Evolutionary conservation across 495 filamentous ascomycete species (phyloP), one percentile per base, ranked within the genome.

Genomic region (Pseudoneurospora amorphoporcata): DNA sequence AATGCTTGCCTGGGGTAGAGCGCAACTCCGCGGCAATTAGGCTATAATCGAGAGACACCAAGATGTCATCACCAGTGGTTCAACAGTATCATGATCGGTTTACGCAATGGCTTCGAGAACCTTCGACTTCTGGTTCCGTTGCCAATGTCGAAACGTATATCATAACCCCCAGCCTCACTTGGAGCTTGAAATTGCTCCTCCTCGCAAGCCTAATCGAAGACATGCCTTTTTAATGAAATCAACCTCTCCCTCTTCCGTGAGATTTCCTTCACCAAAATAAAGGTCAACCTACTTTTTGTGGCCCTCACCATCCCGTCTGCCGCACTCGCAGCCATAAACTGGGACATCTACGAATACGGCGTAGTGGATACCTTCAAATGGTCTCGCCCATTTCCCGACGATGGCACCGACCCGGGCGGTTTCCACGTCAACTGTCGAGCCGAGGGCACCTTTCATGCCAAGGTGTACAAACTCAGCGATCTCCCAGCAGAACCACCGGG

Each of bases 291-390:
- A 16, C 53, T 74, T 6, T 32, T 70, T 40, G 41, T 71, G 9
- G 5, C 68, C 41, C 70, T 78, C 39, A 4, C 61, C 37, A 32
- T 37, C 17, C 40, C 43, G n/a, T 12, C 12, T 37, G 32, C 39
- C 17, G 32, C 16, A 7, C 37, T 69, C 39, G 68, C 53, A n/a
- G 71, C 12, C 65, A 77, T 77, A 29, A 80, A 81, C 75, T 81
- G 80, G 80, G 80, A 81, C 53, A 38, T 80, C 1, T 76, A 70
- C 70, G 77, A 79, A 23, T 53, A 79, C 53, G 78, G 78, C 70
- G 76, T 80, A 4, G 79, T 81, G 16, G 73, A 79, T 2, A 71
- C 70, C 45, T 82, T 79, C 74, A 71, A 75, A 23, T 81, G 80
- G 78, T 74, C 74, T 14, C 73, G 74, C 29, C 75, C 80, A 6